Evolutionary conservation across 768 basidiomycete genomes (phyloP), one percentile per base, ranked within the genome.

Genomic region (Tricholoma saponaceum): DNA sequence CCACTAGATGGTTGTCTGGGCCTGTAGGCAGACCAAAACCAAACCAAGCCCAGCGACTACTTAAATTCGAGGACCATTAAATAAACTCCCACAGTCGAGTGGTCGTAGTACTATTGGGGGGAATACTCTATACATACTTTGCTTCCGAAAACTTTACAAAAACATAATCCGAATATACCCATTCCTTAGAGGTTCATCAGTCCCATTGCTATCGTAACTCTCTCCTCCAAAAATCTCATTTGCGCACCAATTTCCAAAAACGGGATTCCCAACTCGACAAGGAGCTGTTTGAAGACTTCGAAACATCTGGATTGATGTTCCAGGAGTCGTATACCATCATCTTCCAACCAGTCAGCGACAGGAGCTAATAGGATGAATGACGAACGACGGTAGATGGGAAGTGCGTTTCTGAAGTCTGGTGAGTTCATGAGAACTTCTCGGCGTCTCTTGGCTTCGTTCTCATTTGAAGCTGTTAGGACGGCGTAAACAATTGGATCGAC

Each of bases 401-500:
- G 66, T 1, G 72, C 71, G 22, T 44, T 59, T 58, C 78, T 75
- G 57, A 86, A 82, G 51, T 68, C 69, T 10, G 68, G 65, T 14
- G 74, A 66, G 4, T 61, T 58, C 2, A 78, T 52, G 50, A 86
- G 66, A 18, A 63, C 28, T 16, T 64, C 59, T 52, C 74, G 72
- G 39, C 74, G 74, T 44, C 66, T 61, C 9, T 61, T 49, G 4
- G 71, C 78, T 46, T 79, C 76, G 52, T 66, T 69, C 1, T 66
- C 72, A 51, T 71, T 72, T 9, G 64, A 55, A 1, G 79, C 74
- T 26, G 74, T 80, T 58, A 86, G 69, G 35, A 79, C 68, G 0
- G 83, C 83, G 59, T 89, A 89, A 0, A 85, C 81, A 54, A 87
- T 69, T 6, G 86, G 78, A 67, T 89, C 87, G 2, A 87, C 66